These are phyloP conservation scores for Geotrichum candidum DNA, from an alignment of 1,139 yeast species.

Conservation along the genomic window DNA sequence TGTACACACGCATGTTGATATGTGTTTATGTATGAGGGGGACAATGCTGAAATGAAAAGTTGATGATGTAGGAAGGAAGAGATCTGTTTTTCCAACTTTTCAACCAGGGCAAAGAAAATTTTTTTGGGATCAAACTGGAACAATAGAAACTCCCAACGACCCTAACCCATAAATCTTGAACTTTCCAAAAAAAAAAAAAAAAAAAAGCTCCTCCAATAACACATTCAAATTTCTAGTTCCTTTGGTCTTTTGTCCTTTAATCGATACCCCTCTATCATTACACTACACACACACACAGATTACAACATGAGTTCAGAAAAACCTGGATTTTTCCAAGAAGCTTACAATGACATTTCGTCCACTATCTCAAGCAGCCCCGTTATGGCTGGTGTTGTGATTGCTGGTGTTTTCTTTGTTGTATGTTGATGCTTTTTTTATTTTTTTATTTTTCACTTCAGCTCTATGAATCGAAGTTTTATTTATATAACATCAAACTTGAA, in stretches of 20 bases:
- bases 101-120: background rate
- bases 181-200: slow-evolving; percentile 2
- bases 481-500: background rate
- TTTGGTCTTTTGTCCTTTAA: background rate
- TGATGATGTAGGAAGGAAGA: background rate
- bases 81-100: background rate
- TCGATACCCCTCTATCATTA: background rate
- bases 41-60: background rate
- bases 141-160: slow-evolving; percentile 12
- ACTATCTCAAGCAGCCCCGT: slow-evolving; percentile 56
- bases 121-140: background rate
- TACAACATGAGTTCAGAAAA: slow-evolving; percentile 4
- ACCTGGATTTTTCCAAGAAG: slow-evolving; percentile 18
- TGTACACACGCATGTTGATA: slow-evolving; percentile 72
- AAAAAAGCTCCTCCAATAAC: background rate
- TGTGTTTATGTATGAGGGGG: background rate
- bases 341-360: slow-evolving; percentile 14
- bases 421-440: background rate
- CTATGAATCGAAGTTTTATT: background rate
- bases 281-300: background rate
- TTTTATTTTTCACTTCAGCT: background rate
- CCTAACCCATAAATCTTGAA: background rate
- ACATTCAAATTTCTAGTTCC: background rate
- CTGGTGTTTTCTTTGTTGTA: slow-evolving; percentile 39
- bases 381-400: slow-evolving; percentile 64